Conservation (phyloP, 2,329 filamentous ascomycete species). For the Aspergillus pseudoglaucus region DNA sequence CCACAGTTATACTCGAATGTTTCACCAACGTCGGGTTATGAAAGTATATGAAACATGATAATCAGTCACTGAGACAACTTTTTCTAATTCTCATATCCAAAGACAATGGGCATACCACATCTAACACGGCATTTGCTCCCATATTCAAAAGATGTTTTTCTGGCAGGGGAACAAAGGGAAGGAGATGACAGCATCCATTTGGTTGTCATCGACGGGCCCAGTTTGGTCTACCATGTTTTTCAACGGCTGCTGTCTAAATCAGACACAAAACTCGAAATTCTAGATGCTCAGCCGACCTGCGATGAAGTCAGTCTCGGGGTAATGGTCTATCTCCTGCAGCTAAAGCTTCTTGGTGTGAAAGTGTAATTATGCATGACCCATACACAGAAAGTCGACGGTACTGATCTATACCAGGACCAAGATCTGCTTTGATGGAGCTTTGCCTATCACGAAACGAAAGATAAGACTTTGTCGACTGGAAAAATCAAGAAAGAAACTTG, state of each 20-base stretch:
- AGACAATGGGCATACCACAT: conserved; percentile 28
- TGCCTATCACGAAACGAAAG: conserved; percentile 61
- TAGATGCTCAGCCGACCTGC: conserved; percentile 56
- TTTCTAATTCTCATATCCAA: no score
- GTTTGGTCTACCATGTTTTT: conserved; percentile 67
- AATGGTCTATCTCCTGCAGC: conserved; percentile 55
- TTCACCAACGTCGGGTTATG: no score
- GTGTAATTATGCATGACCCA: conserved; percentile 52
- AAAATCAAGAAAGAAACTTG: conserved; percentile 52
- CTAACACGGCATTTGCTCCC: conserved; percentile 27
- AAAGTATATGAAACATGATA: no score
- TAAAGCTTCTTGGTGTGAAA: conserved; percentile 50
- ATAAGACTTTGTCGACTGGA: conserved; percentile 58
- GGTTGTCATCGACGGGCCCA: conserved; percentile 68
- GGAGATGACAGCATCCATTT: conserved; percentile 13
- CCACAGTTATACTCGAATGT: no score
- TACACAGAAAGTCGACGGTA: conserved; percentile 8
- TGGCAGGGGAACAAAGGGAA: conserved; percentile 11
- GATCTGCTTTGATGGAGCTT: conserved; percentile 80
- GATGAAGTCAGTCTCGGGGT: conserved; percentile 54
- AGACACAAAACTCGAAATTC: conserved; percentile 36
- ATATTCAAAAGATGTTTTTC: conserved; percentile 19
- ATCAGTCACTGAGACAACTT: no score
- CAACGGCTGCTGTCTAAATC: conserved; percentile 46
- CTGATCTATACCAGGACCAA: conserved; percentile 44